A percentile compares a stretch with the other conserved stretches of the same genome.
Conservation (phyloP, 108 stramenopile genomes). For the Licmophora abbreviata region DNA sequence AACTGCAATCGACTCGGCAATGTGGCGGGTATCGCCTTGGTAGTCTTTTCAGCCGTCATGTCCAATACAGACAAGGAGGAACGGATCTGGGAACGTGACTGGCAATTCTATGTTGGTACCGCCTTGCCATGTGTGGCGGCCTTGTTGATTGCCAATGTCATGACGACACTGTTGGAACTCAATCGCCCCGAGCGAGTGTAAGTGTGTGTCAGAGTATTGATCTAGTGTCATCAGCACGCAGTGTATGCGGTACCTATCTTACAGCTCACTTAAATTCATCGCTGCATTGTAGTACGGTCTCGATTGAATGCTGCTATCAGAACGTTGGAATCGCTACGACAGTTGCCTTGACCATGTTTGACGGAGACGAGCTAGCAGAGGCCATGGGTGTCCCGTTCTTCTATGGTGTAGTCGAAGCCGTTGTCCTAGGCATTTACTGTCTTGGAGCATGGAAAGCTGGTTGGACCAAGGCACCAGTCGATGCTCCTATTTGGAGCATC, state of each 20-base stretch:
- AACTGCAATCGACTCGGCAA: slow-evolving; percentile 31
- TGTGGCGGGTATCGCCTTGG: slow-evolving; percentile 32
- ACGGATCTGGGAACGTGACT: slow-evolving; percentile 31
- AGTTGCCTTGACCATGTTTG: slow-evolving; percentile 46
- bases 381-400: slow-evolving; percentile 52
- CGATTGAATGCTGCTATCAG: slow-evolving; percentile 56
- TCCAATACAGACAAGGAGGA: slow-evolving; percentile 23
- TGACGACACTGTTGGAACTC: slow-evolving; percentile 19
- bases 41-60: slow-evolving; percentile 32
- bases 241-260: no score
- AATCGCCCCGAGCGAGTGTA: slow-evolving; percentile 45
- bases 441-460: slow-evolving; percentile 43
- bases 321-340: slow-evolving; percentile 55
- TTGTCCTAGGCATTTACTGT: slow-evolving; percentile 41
- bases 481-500: slow-evolving; percentile 32
- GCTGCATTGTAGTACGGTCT: slow-evolving; percentile 41
- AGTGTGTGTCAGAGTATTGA: no score
- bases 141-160: slow-evolving; percentile 22
- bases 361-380: slow-evolving; percentile 17
- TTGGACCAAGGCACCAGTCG: slow-evolving; percentile 55
- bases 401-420: slow-evolving; percentile 43
- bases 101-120: slow-evolving; percentile 36
- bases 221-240: no score
- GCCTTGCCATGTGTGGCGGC: slow-evolving; percentile 30
- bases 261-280: no score